These are phyloP conservation scores for Fraxinus nigra DNA, from an alignment of 305 asterid species.

Conservation along the genomic window DNA sequence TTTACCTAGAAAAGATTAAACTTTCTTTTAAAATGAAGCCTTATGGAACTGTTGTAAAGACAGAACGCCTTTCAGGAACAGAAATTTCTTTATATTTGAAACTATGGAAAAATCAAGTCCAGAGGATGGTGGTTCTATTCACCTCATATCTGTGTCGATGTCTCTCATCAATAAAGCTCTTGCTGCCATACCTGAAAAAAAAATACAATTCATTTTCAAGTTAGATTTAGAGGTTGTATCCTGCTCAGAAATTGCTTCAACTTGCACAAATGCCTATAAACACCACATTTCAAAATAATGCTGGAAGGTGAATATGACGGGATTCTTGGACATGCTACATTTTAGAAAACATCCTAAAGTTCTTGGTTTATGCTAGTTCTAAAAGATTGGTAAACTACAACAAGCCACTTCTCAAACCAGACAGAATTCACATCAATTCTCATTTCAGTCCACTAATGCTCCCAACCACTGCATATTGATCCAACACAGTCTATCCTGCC, in stretches of 20 bases:
- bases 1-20: conserved; percentile 58
- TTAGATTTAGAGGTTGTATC: conserved; percentile 9
- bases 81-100: conserved; percentile 16
- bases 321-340: background rate
- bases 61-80: background rate
- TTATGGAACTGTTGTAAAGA: background rate
- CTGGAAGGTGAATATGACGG: background rate
- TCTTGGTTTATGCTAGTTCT: background rate
- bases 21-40: conserved; percentile 4
- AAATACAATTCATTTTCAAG: background rate
- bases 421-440: background rate
- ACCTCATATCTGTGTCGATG: conserved; percentile 99
- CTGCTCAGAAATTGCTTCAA: background rate
- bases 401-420: background rate
- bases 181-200: conserved; percentile 55
- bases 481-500: background rate
- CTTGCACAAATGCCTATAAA: background rate
- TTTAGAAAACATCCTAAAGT: background rate
- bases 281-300: background rate
- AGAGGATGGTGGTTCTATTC: conserved; percentile 20
- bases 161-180: conserved; percentile 76
- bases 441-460: background rate
- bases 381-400: background rate
- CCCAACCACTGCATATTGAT: background rate
- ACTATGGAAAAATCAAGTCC: background rate